Evolutionary conservation across 257 asterid species (phyloP), one percentile per base, ranked within the genome.

Genomic region (Hygrophila difformis): DNA sequence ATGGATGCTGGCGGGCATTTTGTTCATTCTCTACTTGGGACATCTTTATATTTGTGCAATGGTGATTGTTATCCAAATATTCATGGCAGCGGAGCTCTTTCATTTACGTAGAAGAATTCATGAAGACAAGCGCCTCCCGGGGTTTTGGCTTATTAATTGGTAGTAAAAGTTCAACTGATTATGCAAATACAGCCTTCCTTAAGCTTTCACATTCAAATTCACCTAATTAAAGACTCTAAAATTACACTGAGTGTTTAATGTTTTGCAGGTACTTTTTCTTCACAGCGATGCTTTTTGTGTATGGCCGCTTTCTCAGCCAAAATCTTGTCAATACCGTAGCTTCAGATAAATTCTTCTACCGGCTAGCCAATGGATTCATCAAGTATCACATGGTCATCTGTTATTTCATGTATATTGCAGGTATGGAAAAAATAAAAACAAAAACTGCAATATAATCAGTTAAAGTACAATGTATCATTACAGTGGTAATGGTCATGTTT

Each of bases 321-420:
- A 69, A 84, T 62, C 94, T 89, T 39, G 94, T 74, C 69, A 89
- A 85, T 65, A 82, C 96, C 18, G 93, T 82, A 39, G 68, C 72
- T 14, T 60, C 72, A 34, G 94, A 79, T 71, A 89, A 78, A 42
- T 70, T 77, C 62, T 68, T 82, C 57, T 72, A 79, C 69, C 77
- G 72, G 71, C 72, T 89, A 31, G 96, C 85, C 40, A 73, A 83
- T 42, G 70, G 71, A 63, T 39, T 89, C 39, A 76, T 72, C 76
- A 85, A 89, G 79, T 89, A 89, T 72, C 98, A 85, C 51, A 85
- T 82, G 94, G 98, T 78, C 40, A 85, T 93, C 51, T 89, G 96
- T 59, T 89, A 89, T 69, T 82, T 76, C 76, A 66, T 68, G 61
- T 89, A 89, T 46, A 85, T 79, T 16, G 78, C 87, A 75, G 97